Evolutionary conservation across 768 basidiomycete genomes (phyloP).

Genomic region (Rubroboletus satanas): DNA sequence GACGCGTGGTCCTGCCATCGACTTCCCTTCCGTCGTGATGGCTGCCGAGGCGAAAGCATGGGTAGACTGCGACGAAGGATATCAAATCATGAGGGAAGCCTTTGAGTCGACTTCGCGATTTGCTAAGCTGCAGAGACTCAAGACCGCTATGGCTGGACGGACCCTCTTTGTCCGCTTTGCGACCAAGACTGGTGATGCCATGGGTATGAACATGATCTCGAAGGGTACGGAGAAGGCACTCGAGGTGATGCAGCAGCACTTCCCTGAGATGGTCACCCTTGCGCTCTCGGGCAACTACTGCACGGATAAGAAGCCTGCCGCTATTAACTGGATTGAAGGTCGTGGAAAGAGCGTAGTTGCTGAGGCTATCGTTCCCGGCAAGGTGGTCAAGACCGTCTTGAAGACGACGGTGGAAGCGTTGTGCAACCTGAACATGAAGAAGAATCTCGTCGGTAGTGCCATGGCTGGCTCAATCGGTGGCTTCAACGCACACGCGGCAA

Average conservation of each 20-base stretch:
- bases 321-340: slow-evolving; percentile 99
- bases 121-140: slow-evolving; percentile 79
- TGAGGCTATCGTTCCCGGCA: slow-evolving; percentile 89
- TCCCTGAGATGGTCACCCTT: slow-evolving; percentile 88
- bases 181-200: slow-evolving; percentile 94
- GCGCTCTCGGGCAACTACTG: slow-evolving; percentile 97
- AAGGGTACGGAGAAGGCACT: slow-evolving; percentile 97
- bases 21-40: slow-evolving; percentile 77
- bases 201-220: slow-evolving; percentile 99
- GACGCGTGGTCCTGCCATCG: slow-evolving; percentile 98
- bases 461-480: slow-evolving; percentile 99
- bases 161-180: slow-evolving; percentile 92
- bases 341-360: slow-evolving; percentile 97
- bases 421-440: slow-evolving; percentile 91
- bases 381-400: slow-evolving; percentile 81
- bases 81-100: slow-evolving; percentile 67
- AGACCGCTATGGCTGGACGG: slow-evolving; percentile 88
- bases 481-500: slow-evolving; percentile 97
- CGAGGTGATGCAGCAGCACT: slow-evolving; percentile 68
- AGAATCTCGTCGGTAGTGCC: slow-evolving; percentile 95
- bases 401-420: slow-evolving; percentile 92
- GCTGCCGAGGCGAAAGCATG: slow-evolving; percentile 85
- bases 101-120: slow-evolving; percentile 96
- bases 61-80: slow-evolving; percentile 83
- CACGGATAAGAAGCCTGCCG: slow-evolving; percentile 99